A percentile compares a stretch with the other conserved stretches of the same genome.
Conservation (phyloP, 106 monocot species). For the Vanilla planifolia region DNA sequence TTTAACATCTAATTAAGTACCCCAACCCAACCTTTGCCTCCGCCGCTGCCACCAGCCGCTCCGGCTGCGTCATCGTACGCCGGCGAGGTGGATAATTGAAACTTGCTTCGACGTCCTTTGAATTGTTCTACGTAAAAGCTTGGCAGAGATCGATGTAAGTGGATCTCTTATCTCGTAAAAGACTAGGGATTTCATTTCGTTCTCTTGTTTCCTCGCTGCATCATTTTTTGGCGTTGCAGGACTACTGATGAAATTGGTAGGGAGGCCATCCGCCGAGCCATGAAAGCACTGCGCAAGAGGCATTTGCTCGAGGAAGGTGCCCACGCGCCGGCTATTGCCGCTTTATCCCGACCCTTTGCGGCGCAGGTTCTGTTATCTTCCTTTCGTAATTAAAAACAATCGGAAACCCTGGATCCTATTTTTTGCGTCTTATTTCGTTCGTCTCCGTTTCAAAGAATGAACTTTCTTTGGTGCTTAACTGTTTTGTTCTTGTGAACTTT, state of each 20-base stretch:
- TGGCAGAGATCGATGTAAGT: conserved; percentile 5
- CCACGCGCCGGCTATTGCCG: conserved; percentile 63
- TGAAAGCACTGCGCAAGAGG: conserved; percentile 59
- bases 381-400: too few relatives aligned
- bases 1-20: too few relatives aligned
- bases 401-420: not conserved
- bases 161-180: not conserved
- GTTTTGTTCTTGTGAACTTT: too few relatives aligned
- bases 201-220: not conserved
- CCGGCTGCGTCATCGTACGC: too few relatives aligned
- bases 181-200: not conserved
- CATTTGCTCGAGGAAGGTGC: conserved; percentile 89
- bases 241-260: conserved; percentile 32
- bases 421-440: not conserved
- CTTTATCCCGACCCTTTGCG: conserved; percentile 63
- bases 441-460: too few relatives aligned
- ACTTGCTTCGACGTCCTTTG: too few relatives aligned
- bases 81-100: too few relatives aligned
- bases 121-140: too few relatives aligned
- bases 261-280: conserved; percentile 57
- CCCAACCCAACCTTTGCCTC: too few relatives aligned
- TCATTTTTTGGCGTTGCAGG: conserved; percentile 4
- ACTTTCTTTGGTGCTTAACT: too few relatives aligned
- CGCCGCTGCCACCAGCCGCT: too few relatives aligned
- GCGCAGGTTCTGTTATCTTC: conserved; percentile 35